Percentiles rank a stretch among this genome's conserved stretches.
These are phyloP conservation scores for Barnettozyma hawaiiensis DNA, from an alignment of 1,139 yeast species.

Conservation along the genomic window DNA sequence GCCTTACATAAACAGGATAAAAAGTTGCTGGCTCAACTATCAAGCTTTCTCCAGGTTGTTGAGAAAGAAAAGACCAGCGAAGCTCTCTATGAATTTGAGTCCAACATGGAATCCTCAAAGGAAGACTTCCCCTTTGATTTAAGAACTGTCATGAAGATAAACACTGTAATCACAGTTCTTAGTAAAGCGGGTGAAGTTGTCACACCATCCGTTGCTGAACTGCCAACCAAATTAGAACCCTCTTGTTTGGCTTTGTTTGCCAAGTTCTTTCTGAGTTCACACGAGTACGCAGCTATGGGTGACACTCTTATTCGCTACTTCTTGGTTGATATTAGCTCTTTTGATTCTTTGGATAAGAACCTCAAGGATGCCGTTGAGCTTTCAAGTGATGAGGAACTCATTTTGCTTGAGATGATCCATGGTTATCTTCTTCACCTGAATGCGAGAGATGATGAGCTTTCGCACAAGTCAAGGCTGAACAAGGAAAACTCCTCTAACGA, in stretches of 20 bases:
- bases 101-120: slow-evolving; percentile 28
- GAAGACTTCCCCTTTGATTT: slow-evolving; percentile 30
- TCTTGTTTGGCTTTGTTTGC: slow-evolving; percentile 20
- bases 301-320: slow-evolving; percentile 37
- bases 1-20: slow-evolving; percentile 36
- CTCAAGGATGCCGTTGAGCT: slow-evolving; percentile 25
- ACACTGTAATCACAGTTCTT: slow-evolving; percentile 35
- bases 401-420: slow-evolving; percentile 27
- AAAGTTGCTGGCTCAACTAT: slow-evolving; percentile 34
- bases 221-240: not conserved
- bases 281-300: slow-evolving; percentile 30
- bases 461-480: slow-evolving; percentile 12
- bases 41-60: slow-evolving; percentile 39
- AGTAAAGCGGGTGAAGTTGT: slow-evolving; percentile 18
- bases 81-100: slow-evolving; percentile 33
- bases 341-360: slow-evolving; percentile 19
- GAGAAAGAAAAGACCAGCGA: slow-evolving; percentile 33
- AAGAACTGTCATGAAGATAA: slow-evolving; percentile 34
- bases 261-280: slow-evolving; percentile 26
- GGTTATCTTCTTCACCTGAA: slow-evolving; percentile 26
- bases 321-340: slow-evolving; percentile 39
- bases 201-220: not conserved
- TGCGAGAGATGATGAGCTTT: slow-evolving; percentile 9
- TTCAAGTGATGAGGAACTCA: slow-evolving; percentile 13
- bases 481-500: slow-evolving; percentile 6